Evolutionary conservation across 805 yeast species (phyloP).

Genomic region (Starmerella potacharoeniae): DNA sequence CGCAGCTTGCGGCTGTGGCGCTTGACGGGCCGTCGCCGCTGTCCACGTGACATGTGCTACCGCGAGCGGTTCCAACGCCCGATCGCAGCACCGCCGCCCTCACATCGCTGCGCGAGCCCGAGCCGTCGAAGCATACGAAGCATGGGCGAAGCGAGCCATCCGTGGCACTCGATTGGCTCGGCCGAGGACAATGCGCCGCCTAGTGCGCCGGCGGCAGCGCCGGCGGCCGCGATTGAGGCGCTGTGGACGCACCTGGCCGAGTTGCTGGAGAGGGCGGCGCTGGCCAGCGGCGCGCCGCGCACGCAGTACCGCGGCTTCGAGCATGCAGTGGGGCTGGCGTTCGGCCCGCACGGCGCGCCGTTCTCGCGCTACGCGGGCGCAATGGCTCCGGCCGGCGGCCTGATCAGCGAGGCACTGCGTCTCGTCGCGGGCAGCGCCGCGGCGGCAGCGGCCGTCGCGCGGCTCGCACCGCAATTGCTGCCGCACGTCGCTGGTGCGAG

Average conservation of each 20-base stretch:
- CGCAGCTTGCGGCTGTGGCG: too few species aligned
- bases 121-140: neutral
- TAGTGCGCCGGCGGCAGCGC: neutral
- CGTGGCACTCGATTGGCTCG: neutral
- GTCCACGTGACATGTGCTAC: too few species aligned
- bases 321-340: neutral
- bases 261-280: neutral
- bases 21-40: too few species aligned
- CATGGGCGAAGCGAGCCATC: neutral
- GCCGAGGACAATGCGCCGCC: neutral
- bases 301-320: neutral
- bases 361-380: conserved; percentile 1
- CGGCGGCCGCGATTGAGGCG: neutral
- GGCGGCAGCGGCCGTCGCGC: neutral
- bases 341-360: neutral
- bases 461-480: neutral
- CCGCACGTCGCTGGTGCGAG: neutral
- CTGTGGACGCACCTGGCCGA: neutral
- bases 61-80: too few species aligned
- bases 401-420: neutral
- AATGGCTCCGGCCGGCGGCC: neutral
- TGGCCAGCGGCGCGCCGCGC: neutral
- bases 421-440: neutral
- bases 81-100: too few species aligned
- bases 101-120: too few species aligned